phyloP scores from a whole-genome alignment of 2,329 filamentous ascomycete species.

The Macrophomina phaseolina region DNA sequence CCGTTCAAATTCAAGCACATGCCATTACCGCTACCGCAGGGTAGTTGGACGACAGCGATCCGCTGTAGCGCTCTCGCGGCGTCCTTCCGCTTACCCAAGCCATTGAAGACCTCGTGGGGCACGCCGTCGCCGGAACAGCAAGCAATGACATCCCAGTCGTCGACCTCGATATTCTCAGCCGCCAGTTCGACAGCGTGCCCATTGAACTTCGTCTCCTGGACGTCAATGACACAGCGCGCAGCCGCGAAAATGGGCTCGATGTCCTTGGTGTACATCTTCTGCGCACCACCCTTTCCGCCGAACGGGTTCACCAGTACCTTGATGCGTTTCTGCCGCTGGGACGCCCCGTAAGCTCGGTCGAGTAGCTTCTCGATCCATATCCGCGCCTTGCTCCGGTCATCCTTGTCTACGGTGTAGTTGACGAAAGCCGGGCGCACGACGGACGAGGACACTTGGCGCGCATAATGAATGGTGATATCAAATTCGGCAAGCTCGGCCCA shows the following conservation, averaged over 20 bases:
- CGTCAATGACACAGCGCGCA: conserved; percentile 76
- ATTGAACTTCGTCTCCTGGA: conserved; percentile 71
- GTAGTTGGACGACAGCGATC: conserved; percentile 83
- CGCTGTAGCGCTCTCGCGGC: conserved; percentile 75
- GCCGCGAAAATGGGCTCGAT: conserved; percentile 84
- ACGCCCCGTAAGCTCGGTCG: conserved; percentile 70
- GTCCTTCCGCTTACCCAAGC: conserved; percentile 77
- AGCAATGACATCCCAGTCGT: conserved; percentile 82
- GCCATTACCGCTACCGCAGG: conserved; percentile 92
- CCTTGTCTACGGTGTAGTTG: conserved; percentile 64
- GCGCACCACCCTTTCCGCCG: conserved; percentile 79
- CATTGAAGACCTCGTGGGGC: conserved; percentile 94
- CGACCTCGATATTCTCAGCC: conserved; percentile 74
- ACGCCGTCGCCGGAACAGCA: conserved; percentile 93
- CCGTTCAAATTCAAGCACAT: conserved; percentile 91
- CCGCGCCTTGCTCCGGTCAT: conserved; percentile 56
- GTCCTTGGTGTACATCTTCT: conserved; percentile 73
- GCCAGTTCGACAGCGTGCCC: conserved; percentile 79
- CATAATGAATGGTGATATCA: conserved; percentile 75
- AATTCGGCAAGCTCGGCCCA: conserved; percentile 72
- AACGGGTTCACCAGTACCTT: conserved; percentile 92
- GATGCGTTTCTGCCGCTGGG: conserved; percentile 74
- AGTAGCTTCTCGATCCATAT: conserved; percentile 71
- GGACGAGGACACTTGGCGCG: conserved; percentile 61
- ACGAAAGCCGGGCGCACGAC: conserved; percentile 66